phyloP scores from a whole-genome alignment of 768 basidiomycete species.

The Lyophyllum decastes region DNA sequence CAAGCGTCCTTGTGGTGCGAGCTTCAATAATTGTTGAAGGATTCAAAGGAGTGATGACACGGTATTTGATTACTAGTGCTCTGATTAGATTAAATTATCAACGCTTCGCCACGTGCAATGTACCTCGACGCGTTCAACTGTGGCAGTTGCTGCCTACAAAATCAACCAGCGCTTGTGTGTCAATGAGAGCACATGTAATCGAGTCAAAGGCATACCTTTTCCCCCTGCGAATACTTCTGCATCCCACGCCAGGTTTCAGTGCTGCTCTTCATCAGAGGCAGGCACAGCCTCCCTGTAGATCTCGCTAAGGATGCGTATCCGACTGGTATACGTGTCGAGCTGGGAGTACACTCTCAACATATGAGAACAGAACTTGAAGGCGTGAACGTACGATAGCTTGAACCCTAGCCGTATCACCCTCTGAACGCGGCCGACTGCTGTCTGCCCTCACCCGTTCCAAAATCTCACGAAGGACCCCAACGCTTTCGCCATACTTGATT shows the following conservation, averaged over 20 bases:
- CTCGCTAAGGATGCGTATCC: conserved; percentile 7
- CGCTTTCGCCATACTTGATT: conserved; percentile 12
- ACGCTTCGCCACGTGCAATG: too few relatives aligned
- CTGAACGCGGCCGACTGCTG: neutral
- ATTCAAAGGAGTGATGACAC: too few relatives aligned
- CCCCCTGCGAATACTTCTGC: too few relatives aligned
- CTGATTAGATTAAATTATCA: too few relatives aligned
- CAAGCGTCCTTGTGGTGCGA: too few relatives aligned
- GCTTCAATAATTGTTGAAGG: too few relatives aligned
- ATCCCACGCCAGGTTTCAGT: too few relatives aligned
- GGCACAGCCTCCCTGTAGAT: neutral
- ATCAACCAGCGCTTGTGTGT: neutral
- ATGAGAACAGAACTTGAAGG: neutral
- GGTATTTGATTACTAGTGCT: too few relatives aligned
- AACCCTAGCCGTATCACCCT: neutral
- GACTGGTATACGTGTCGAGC: conserved; percentile 13
- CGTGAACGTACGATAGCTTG: conserved; percentile 11
- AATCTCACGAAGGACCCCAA: conserved; percentile 11
- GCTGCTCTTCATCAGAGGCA: neutral
- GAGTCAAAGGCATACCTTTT: neutral
- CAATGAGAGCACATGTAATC: neutral
- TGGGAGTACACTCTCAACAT: neutral
- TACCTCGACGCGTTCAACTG: too few relatives aligned
- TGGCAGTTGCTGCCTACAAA: neutral
- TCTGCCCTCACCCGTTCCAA: conserved; percentile 1